phyloP scores from a whole-genome alignment of 2,329 filamentous ascomycete species.

The Orbilia quercus region DNA sequence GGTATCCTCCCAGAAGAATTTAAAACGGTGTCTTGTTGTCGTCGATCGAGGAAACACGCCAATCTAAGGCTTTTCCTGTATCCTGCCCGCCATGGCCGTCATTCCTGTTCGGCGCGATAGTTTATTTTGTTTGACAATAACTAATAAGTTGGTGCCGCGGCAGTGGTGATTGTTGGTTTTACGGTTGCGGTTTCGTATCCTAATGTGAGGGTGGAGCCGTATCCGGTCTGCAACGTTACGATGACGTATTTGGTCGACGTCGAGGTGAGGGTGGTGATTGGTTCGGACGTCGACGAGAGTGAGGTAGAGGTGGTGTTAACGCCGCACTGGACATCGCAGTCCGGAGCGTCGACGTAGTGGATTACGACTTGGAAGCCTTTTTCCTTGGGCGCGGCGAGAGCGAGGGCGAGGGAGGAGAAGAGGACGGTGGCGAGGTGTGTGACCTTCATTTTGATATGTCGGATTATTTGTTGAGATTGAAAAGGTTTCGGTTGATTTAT shows the following conservation, averaged over 20 bases:
- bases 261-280: slow-evolving; percentile 25
- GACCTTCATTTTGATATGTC: slow-evolving; percentile 37
- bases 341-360: slow-evolving; percentile 50
- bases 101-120: neutral
- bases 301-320: slow-evolving; percentile 40
- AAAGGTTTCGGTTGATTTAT: no score
- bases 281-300: slow-evolving; percentile 11
- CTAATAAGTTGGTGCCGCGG: slow-evolving; percentile 39
- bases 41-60: neutral
- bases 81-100: slow-evolving; percentile 1
- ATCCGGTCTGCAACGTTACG: slow-evolving; percentile 44
- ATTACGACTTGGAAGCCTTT: slow-evolving; percentile 47
- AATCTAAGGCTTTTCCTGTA: neutral
- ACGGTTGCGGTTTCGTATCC: slow-evolving; percentile 46
- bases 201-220: slow-evolving; percentile 32
- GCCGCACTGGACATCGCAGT: slow-evolving; percentile 45
- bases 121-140: slow-evolving; percentile 1
- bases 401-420: slow-evolving; percentile 33
- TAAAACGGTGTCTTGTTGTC: no score
- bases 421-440: slow-evolving; percentile 32
- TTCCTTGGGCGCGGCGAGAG: slow-evolving; percentile 13
- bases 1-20: slow-evolving; percentile 6
- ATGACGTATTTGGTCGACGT: slow-evolving; percentile 52
- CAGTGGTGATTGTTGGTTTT: slow-evolving; percentile 18
- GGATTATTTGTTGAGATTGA: no score